Conservation (phyloP, 257 asterid species). For the Petrea volubilis region DNA sequence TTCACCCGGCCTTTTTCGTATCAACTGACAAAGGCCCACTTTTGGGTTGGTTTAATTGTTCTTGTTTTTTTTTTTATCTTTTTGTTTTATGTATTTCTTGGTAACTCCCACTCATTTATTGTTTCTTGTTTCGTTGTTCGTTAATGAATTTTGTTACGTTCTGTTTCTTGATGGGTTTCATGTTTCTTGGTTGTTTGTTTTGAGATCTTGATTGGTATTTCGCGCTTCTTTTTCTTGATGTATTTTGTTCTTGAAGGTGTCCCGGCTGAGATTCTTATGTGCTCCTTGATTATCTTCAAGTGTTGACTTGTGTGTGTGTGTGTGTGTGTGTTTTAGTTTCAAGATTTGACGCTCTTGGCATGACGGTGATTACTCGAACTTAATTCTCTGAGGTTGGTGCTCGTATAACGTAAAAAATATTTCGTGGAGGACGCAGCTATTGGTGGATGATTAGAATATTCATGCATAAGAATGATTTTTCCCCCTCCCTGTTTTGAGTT, state of each 20-base stretch:
- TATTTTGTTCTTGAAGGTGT: neutral
- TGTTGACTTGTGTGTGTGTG: neutral
- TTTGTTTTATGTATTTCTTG: too few relatives aligned
- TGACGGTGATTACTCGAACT: neutral
- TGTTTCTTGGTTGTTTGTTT: neutral
- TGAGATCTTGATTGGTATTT: slow-evolving; percentile 22
- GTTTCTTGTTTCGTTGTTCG: neutral
- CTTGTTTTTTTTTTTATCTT: neutral
- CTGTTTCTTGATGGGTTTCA: neutral
- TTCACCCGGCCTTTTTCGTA: slow-evolving; percentile 10
- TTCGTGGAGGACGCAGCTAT: neutral
- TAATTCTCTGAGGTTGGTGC: neutral
- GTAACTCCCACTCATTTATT: neutral
- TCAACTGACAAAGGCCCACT: neutral
- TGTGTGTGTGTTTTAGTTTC: neutral
- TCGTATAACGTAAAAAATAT: neutral
- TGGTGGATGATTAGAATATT: slow-evolving; percentile 6
- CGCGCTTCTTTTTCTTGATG: neutral
- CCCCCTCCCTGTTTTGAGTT: neutral
- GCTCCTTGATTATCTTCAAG: neutral
- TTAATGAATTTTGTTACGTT: neutral
- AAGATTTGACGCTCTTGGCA: neutral
- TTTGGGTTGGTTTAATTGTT: neutral
- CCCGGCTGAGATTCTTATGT: neutral
- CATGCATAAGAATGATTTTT: slow-evolving; percentile 9